These are phyloP conservation scores for Leavenworthia alabamica DNA, from an alignment of 345 rosid genomes.

Conservation along the genomic window DNA sequence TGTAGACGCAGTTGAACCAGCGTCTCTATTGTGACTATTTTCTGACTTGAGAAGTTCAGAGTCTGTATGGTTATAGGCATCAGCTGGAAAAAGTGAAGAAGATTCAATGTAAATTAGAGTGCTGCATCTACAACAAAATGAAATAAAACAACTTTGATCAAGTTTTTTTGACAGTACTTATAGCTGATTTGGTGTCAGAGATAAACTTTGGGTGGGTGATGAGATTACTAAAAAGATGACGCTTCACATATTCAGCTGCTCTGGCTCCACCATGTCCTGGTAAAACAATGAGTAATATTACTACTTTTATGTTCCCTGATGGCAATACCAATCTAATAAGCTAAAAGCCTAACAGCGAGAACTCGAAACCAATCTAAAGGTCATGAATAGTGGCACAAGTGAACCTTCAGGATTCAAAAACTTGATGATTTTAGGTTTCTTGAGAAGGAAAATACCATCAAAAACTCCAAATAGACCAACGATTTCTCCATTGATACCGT, in stretches of 20 bases:
- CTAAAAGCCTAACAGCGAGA: not conserved
- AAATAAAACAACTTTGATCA: not conserved
- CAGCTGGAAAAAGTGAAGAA: slow-evolving; percentile 45
- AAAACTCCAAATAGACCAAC: slow-evolving; percentile 98
- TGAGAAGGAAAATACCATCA: slow-evolving; percentile 52
- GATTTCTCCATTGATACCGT: slow-evolving; percentile 85
- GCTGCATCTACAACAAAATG: not conserved
- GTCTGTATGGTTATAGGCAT: slow-evolving; percentile 84
- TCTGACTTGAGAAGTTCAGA: slow-evolving; percentile 84
- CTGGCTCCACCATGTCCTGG: slow-evolving; percentile 98
- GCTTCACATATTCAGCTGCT: slow-evolving; percentile 96
- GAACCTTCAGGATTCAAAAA: not conserved
- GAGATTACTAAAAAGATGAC: slow-evolving; percentile 83
- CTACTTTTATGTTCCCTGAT: not conserved
- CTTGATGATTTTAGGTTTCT: not conserved
- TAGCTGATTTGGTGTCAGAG: slow-evolving; percentile 90
- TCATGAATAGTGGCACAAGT: not conserved
- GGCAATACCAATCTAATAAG: slow-evolving; percentile 8
- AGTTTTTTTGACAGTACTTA: slow-evolving; percentile 40
- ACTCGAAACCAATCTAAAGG: not conserved
- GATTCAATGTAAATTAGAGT: slow-evolving; percentile 6
- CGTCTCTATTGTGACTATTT: slow-evolving; percentile 79
- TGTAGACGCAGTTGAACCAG: slow-evolving; percentile 98
- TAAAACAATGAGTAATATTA: not conserved
- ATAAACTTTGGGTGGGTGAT: slow-evolving; percentile 90